Base-by-base conservation (phyloP, 2,329 filamentous ascomycete species). In the Balansia obtecta region DNA sequence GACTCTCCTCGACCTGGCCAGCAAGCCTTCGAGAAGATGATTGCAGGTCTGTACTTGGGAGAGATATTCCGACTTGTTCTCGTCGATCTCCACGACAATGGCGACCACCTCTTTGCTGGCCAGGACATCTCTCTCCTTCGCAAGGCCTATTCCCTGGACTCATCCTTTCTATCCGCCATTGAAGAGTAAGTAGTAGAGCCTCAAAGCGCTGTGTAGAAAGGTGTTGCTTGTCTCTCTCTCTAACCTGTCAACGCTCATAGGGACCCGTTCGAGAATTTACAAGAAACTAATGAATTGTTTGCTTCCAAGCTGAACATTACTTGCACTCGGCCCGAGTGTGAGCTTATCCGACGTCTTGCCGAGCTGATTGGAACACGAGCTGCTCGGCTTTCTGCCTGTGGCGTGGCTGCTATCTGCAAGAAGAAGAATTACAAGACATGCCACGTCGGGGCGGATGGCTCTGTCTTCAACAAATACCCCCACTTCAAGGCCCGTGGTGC, bases 381-480 rank as follows among this genome's bases (percentile, higher is more conserved):
- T 32, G 93, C 93, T 45, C 88, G 93, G 54, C 80, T 98, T 49
- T 95, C 90, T 15, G 84, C 91, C 27, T 97, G 93, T 63, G 93
- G 93, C 70, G 88, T 98, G 50, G 89, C 91, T 12, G 93, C 91
- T 52, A 96, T 98, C 63, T 89, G 86, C 78, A 94, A 85, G 72
- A 97, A 97, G 83, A 97, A 96, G 79, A 79, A 80, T 58, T 91
- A 90, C 68, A 71, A 85, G 63, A 77, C 79, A 38, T 95, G 88
- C 73, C 93, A 97, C 68, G 93, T 98, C 41, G 93, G 93, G 60
- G 93, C 93, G 48, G 93, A 98, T 64, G 93, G 93, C 38, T 95
- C 88, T 16, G 91, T 98, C 50, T 98, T 98, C 75, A 96, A 95
- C 77, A 97, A 97, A 68, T 98, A 98, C 71, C 93, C 93, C 12